A percentile compares a stretch with the other conserved stretches of the same genome.
Evolutionary conservation across 2,329 filamentous ascomycete species (phyloP).

Genomic region (Fusarium sp.): DNA sequence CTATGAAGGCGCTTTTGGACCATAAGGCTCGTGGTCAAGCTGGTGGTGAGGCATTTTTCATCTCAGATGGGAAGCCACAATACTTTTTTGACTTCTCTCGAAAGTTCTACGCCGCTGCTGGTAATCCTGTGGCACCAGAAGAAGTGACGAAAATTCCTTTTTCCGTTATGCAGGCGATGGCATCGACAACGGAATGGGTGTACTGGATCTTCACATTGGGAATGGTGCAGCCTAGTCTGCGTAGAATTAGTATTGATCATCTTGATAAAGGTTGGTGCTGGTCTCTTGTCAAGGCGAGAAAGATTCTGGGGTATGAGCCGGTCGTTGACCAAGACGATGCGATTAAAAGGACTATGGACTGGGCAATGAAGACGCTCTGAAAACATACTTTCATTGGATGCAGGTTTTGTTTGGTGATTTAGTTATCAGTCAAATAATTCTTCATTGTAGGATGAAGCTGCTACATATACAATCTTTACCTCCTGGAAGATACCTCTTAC

Average conservation of each 20-base stretch:
- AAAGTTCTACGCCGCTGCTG: background rate
- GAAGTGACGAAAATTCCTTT: background rate
- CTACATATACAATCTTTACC: too few relatives aligned
- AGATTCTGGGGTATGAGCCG: background rate
- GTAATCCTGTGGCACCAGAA: background rate
- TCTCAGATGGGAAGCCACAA: background rate
- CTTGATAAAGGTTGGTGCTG: background rate
- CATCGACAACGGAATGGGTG: slow-evolving; percentile 3
- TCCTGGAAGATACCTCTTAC: too few relatives aligned
- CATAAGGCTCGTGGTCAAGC: rapidly evolving
- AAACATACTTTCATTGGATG: too few relatives aligned
- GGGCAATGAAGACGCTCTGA: background rate
- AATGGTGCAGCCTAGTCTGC: background rate
- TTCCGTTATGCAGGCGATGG: background rate
- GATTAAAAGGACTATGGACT: background rate
- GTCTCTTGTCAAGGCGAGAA: background rate
- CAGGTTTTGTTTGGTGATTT: too few relatives aligned
- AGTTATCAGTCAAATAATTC: too few relatives aligned
- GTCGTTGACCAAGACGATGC: background rate
- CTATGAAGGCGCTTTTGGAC: background rate
- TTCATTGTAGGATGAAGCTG: too few relatives aligned
- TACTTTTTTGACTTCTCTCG: slow-evolving; percentile 3
- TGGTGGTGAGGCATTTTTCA: background rate
- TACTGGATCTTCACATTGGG: background rate
- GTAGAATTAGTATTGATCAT: background rate